Base-by-base conservation (phyloP, 169 alveolate species). In the Plasmodium malariae region DNA sequence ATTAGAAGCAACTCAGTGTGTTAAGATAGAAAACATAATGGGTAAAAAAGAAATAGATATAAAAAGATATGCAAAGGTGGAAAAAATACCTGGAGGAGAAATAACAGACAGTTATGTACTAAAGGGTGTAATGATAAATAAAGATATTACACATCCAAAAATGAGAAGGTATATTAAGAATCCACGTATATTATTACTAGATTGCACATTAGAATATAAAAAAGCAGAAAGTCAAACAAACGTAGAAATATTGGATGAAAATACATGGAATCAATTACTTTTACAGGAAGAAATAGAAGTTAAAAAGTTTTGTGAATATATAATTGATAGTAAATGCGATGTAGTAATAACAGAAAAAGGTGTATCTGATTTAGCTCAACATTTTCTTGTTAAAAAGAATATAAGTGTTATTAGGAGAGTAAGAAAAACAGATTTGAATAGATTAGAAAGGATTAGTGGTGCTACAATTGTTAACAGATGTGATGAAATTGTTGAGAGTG, bases 21-120 rank as follows among this genome's bases (percentile, higher is more conserved):
- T 97, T 55, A 86, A 93, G 59, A 85, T 94, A 30, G 95, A 94
- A 11, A 93, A 36, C 89, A 94, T 11, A 88, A 92, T 36, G 96
- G 97, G 65, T 2, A 92, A 93, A 68, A 96, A 93, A 28, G 98
- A 96, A 54, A 96, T 98, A 48, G 99, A 99, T 87, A 93, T 98
- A 21, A 99, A 98, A 95, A 80, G 99, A 76, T 98, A 97, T 87
- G 99, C 99, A 14, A 98, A 98, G 92, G 98, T 99, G 26, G 99
- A 98, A 92, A 99, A 99, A 93, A 97, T 99, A n/a, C 99, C 99
- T 0, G 99, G 99, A n/a, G 99, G 99, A 3, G 95, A 94, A 45
- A 94, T 98, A n/a, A 98, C 96, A 73, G 99, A 98, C 32, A 96
- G 99, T 83, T 87, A 40, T 30, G 99, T 99, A 36, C 94, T 99